A percentile compares a stretch with the other conserved stretches of the same genome.
phyloP scores from a whole-genome alignment of 495 filamentous ascomycete genomes.

The Thozetella sp. region DNA sequence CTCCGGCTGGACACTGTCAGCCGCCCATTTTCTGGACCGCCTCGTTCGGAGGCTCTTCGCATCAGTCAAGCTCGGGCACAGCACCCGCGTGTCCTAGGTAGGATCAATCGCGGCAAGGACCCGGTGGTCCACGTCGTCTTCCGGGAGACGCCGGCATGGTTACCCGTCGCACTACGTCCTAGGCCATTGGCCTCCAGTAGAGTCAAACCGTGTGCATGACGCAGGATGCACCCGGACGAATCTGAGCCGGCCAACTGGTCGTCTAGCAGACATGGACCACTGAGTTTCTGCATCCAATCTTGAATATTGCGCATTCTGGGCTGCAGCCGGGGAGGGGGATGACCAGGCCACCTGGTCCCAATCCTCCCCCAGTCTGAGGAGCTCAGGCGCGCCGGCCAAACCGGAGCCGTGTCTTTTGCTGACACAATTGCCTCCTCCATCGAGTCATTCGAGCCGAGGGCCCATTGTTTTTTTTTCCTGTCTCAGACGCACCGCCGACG shows the following conservation, averaged over 20 bases:
- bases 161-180: background rate
- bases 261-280: too few species aligned
- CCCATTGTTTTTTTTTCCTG: too few species aligned
- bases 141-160: background rate
- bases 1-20: background rate
- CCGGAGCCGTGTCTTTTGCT: too few species aligned
- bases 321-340: background rate
- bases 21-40: background rate
- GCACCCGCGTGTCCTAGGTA: background rate
- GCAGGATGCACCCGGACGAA: too few species aligned
- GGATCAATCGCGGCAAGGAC: background rate
- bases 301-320: background rate
- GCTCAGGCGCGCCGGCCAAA: too few species aligned
- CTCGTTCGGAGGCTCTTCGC: background rate
- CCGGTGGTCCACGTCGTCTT: slow-evolving; percentile 1
- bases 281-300: background rate
- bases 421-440: too few species aligned
- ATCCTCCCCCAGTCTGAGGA: background rate
- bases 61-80: background rate
- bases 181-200: too few species aligned
- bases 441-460: too few species aligned
- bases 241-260: too few species aligned
- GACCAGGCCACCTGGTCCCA: background rate
- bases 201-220: too few species aligned
- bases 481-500: too few species aligned